Conservation (phyloP, 768 basidiomycete genomes). For the Boletus rex-veris region DNA sequence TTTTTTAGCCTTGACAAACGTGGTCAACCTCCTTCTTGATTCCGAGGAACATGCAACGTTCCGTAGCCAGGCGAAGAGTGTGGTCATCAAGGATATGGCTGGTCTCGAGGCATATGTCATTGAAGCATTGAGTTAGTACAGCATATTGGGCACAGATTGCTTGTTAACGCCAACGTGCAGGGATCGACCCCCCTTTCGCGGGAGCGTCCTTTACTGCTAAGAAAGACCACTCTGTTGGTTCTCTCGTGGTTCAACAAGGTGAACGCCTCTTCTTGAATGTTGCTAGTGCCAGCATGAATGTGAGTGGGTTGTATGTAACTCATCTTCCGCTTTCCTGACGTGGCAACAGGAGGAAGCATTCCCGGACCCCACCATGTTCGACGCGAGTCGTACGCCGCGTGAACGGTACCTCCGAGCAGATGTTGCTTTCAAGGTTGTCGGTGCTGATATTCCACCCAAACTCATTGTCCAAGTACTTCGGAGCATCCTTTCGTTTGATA, state of each 20-base stretch:
- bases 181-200: slow-evolving; percentile 69
- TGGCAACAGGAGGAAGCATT: slow-evolving; percentile 47
- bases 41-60: slow-evolving; percentile 41
- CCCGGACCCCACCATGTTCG: slow-evolving; percentile 42
- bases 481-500: slow-evolving; percentile 55
- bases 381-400: slow-evolving; percentile 41
- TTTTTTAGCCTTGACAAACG: slow-evolving; percentile 55
- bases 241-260: slow-evolving; percentile 40
- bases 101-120: slow-evolving; percentile 54
- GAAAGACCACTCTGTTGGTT: slow-evolving; percentile 43
- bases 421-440: slow-evolving; percentile 44
- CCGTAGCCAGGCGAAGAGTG: slow-evolving; percentile 30
- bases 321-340: neutral
- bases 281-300: slow-evolving; percentile 52
- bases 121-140: slow-evolving; percentile 65
- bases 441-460: slow-evolving; percentile 55
- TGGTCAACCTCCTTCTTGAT: slow-evolving; percentile 62
- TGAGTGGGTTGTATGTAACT: slow-evolving; percentile 33
- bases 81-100: slow-evolving; percentile 34
- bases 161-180: slow-evolving; percentile 33
- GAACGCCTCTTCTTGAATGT: slow-evolving; percentile 64
- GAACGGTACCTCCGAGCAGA: slow-evolving; percentile 50
- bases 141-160: neutral
- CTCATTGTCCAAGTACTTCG: slow-evolving; percentile 61
- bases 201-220: slow-evolving; percentile 60